Evolutionary conservation across 2,329 filamentous ascomycete species (phyloP).

Genomic region (Sporothrix pseudoabietina): DNA sequence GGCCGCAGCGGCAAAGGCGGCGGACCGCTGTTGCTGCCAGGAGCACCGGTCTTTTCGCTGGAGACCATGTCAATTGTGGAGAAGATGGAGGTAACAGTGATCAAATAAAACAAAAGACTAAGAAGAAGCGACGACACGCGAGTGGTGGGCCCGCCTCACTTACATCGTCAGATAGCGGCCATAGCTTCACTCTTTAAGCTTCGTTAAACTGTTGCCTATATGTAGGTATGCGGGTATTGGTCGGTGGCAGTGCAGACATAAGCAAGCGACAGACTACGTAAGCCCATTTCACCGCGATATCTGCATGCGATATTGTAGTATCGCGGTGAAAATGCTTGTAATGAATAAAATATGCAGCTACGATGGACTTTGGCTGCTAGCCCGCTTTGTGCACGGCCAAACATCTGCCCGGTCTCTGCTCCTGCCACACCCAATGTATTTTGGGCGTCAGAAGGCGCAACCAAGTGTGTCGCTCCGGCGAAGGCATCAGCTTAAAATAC

Average conservation of each 20-base stretch:
- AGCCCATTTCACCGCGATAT: not conserved
- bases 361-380: not conserved
- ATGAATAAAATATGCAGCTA: not conserved
- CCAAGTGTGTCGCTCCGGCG: not conserved
- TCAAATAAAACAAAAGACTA: not conserved
- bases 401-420: not conserved
- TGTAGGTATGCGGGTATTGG: not conserved
- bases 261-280: not conserved
- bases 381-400: slow-evolving; percentile 10
- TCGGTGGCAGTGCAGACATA: not conserved
- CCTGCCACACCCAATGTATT: not conserved
- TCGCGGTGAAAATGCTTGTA: not conserved
- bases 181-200: slow-evolving; percentile 14
- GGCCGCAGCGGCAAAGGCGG: slow-evolving; percentile 17
- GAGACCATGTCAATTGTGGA: not conserved
- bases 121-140: not conserved
- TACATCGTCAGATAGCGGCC: not conserved
- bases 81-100: not conserved
- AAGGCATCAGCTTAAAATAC: not conserved
- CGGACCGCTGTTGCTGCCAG: not conserved
- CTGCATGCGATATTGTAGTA: not conserved
- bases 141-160: slow-evolving; percentile 3
- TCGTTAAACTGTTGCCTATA: slow-evolving; percentile 22
- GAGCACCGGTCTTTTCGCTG: not conserved
- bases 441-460: not conserved